Conservation (phyloP, 2,329 filamentous ascomycete genomes). For the Nigrospora osmanthi region DNA sequence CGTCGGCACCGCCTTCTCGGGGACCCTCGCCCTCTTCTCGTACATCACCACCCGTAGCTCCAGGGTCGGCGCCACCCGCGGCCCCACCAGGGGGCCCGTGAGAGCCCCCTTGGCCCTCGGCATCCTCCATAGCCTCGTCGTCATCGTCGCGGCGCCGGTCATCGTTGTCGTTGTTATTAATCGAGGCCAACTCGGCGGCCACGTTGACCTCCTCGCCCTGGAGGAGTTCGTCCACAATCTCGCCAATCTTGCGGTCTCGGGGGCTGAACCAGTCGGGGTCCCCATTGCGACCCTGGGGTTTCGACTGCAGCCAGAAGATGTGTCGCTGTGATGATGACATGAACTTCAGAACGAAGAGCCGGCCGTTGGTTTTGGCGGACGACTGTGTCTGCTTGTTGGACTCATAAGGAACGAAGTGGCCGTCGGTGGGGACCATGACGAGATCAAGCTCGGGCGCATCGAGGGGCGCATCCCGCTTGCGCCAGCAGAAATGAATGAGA, state of each 20-base stretch:
- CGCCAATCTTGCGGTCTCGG: constrained; percentile 77
- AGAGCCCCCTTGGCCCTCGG: constrained; percentile 55
- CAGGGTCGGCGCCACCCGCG: constrained; percentile 75
- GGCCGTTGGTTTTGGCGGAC: constrained; percentile 67
- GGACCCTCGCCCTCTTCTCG: constrained; percentile 83
- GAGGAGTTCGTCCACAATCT: constrained; percentile 76
- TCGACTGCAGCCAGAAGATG: constrained; percentile 95
- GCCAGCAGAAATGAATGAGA: constrained; percentile 95
- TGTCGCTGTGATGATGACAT: constrained; percentile 83
- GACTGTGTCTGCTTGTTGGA: constrained; percentile 46
- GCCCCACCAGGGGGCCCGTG: constrained; percentile 50
- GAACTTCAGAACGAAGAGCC: constrained; percentile 92
- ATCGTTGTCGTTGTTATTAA: constrained; percentile 43
- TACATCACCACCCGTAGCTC: constrained; percentile 84
- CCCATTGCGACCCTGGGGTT: constrained; percentile 62
- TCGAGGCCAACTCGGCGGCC: constrained; percentile 58
- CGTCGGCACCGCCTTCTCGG: constrained; percentile 89
- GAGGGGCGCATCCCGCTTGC: constrained; percentile 63
- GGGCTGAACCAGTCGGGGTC: constrained; percentile 75
- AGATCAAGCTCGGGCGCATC: constrained; percentile 77
- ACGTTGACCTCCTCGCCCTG: constrained; percentile 88
- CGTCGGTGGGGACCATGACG: constrained; percentile 87
- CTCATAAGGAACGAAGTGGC: constrained; percentile 77
- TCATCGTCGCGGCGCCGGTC: constrained; percentile 45
- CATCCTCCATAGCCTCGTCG: constrained; percentile 74